Evolutionary conservation across 208 protist species (phyloP).

Genomic region (Trypanosoma cruzi): DNA sequence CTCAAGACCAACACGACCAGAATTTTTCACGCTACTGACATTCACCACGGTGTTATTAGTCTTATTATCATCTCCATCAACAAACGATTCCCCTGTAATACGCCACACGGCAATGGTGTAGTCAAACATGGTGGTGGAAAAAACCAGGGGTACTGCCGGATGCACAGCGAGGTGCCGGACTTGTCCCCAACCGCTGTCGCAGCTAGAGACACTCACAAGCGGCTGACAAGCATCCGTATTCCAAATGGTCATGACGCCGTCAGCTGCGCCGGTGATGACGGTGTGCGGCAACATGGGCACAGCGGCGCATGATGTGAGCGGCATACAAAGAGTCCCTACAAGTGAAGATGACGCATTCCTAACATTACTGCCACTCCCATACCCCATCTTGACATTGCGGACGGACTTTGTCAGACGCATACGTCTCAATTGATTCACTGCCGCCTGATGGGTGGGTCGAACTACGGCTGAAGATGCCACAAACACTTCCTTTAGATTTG

Average conservation of each 20-base stretch:
- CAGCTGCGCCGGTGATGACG: conserved; percentile 66
- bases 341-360: conserved; percentile 15
- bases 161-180: conserved; percentile 62
- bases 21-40: background rate
- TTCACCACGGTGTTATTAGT: background rate
- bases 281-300: conserved; percentile 27
- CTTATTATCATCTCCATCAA: background rate
- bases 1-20: background rate
- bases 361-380: background rate
- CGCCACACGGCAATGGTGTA: conserved; percentile 55
- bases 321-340: conserved; percentile 62
- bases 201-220: conserved; percentile 46
- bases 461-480: conserved; percentile 29
- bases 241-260: conserved; percentile 86
- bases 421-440: conserved; percentile 33
- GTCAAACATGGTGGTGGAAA: conserved; percentile 81
- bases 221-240: conserved; percentile 48
- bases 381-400: conserved; percentile 69
- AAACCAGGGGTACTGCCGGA: conserved; percentile 44
- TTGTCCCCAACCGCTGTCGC: conserved; percentile 53
- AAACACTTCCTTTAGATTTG: conserved; percentile 66
- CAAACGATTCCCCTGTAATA: conserved; percentile 1
- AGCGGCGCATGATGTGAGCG: conserved; percentile 59
- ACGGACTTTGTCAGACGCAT: conserved; percentile 75
- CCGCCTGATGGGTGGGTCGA: conserved; percentile 34